Conservation (phyloP, 805 yeast genomes). For the Pichia cabralensis region DNA sequence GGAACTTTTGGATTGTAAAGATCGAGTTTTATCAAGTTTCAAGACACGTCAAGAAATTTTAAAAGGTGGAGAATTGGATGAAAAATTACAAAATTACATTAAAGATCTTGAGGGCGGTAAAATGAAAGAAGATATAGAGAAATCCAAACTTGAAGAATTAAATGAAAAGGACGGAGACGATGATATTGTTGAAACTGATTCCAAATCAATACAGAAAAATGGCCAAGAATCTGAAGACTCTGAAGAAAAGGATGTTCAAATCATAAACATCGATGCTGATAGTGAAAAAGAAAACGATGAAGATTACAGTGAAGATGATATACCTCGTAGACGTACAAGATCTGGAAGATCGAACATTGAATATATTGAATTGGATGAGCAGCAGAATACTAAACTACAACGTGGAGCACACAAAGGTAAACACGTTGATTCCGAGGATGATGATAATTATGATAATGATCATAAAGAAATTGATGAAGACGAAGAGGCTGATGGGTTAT, state of each 20-base stretch:
- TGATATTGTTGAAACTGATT: too few species aligned
- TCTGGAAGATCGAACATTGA: too few species aligned
- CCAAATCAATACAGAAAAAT: too few species aligned
- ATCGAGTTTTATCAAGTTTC: slow-evolving; percentile 44
- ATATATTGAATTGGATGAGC: too few species aligned
- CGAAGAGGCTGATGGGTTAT: slow-evolving; percentile 16
- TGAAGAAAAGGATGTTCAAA: slow-evolving; percentile 24
- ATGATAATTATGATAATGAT: neutral
- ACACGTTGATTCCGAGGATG: neutral
- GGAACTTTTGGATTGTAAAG: slow-evolving; percentile 46
- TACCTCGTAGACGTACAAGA: slow-evolving; percentile 12
- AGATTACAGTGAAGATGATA: slow-evolving; percentile 3
- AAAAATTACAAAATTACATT: slow-evolving; percentile 31
- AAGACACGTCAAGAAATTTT: slow-evolving; percentile 48
- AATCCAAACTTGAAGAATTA: slow-evolving; percentile 25
- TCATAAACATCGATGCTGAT: slow-evolving; percentile 18
- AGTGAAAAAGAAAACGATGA: slow-evolving; percentile 27
- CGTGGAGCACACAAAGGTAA: slow-evolving; percentile 23
- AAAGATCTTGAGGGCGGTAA: slow-evolving; percentile 27
- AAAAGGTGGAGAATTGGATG: slow-evolving; percentile 33
- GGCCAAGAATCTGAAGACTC: too few species aligned
- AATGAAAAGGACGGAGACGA: slow-evolving; percentile 14
- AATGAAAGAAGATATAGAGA: slow-evolving; percentile 20
- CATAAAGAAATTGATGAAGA: slow-evolving; percentile 10
- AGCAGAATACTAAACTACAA: slow-evolving; percentile 19